Conservation (phyloP, 2,329 filamentous ascomycete genomes). For the Monosporascus sp. region DNA sequence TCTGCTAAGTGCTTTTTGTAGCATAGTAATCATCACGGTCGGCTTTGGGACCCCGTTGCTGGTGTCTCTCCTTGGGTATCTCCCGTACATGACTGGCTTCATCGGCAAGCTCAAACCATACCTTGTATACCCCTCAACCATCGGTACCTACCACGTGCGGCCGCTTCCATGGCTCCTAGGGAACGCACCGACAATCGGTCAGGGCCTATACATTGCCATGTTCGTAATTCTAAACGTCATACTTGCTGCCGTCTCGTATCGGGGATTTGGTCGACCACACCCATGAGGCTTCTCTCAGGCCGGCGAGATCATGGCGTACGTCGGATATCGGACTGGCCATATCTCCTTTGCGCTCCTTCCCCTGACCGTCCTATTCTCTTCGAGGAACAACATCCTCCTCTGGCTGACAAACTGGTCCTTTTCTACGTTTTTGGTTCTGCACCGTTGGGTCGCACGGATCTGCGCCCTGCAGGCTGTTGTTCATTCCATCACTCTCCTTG, state of each 20-base stretch:
- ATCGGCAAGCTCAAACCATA: conserved; percentile 25
- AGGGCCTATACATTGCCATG: conserved; percentile 57
- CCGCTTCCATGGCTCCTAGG: conserved; percentile 29
- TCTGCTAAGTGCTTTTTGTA: conserved; percentile 6
- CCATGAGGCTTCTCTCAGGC: conserved; percentile 4
- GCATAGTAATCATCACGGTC: conserved; percentile 18
- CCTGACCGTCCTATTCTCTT: conserved; percentile 27
- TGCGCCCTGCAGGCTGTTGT: conserved; percentile 19
- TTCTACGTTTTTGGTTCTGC: conserved; percentile 30
- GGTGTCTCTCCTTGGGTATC: conserved; percentile 16
- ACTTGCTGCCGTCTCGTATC: conserved; percentile 5
- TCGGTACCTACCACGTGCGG: conserved; percentile 26
- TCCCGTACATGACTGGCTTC: conserved; percentile 21
- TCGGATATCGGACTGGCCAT: conserved; percentile 24
- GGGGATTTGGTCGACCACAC: conserved; percentile 1
- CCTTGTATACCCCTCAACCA: conserved; percentile 25
- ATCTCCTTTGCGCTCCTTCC: conserved; percentile 25
- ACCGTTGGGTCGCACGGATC: conserved; percentile 27
- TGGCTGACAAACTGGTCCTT: conserved; percentile 33
- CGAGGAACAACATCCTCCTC: conserved; percentile 33
- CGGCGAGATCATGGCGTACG: conserved; percentile 23
- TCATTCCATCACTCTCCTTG: conserved; percentile 18
- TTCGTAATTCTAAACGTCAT: conserved; percentile 63
- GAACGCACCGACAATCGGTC: conserved; percentile 22
- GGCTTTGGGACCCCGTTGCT: conserved; percentile 23